Base-by-base conservation (phyloP, 2,329 filamentous ascomycete genomes). In the Epichloe scottii region DNA sequence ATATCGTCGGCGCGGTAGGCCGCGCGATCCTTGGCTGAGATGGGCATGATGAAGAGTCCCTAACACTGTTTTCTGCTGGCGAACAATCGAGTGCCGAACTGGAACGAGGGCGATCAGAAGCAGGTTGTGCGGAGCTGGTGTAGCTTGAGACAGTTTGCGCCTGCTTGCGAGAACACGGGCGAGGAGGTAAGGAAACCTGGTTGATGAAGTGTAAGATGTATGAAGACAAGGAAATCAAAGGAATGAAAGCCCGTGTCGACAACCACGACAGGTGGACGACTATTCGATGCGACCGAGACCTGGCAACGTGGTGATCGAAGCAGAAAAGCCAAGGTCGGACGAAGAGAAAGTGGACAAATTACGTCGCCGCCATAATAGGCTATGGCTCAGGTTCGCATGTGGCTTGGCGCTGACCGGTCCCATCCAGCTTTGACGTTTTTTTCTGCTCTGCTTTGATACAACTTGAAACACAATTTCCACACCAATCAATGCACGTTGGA, bases 1-100 rank as follows among this genome's bases (percentile, higher is more conserved):
- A 55, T 55, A 46, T 71, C 69, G 53, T 73, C 70, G 54, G 64
- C 63, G 50, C 70, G 62, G 53, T 73, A 72, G 48, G 63, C 61
- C 59, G 63, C 61, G 52, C 64, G 67, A 54, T 68, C 69, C 54
- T 62, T 61, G 40, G 58, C 46, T 21, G 63, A 65, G 56, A 71
- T 63, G 35, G 61, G 61, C 67, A 68, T 68, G 51, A 51, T 54
- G 59, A 54, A 49, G 33, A 30, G 46, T 17, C 15, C 30, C 30
- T 10, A 15, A n/a, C 15, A 19, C 6, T 7, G 10, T 6, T n/a
- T 17, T 14, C 3, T 21, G n/a, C 14, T 33, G 14, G 34, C 2
- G 34, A 10, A n/a, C 14, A 19, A 14, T 39, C 17, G 17, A 12
- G 45, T 37, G 23, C 26, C 30, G 15, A 19, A 19, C 10, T 41